Evolutionary conservation across 2,329 filamentous ascomycete genomes (phyloP).

Genomic region (Fusarium avenaceum): DNA sequence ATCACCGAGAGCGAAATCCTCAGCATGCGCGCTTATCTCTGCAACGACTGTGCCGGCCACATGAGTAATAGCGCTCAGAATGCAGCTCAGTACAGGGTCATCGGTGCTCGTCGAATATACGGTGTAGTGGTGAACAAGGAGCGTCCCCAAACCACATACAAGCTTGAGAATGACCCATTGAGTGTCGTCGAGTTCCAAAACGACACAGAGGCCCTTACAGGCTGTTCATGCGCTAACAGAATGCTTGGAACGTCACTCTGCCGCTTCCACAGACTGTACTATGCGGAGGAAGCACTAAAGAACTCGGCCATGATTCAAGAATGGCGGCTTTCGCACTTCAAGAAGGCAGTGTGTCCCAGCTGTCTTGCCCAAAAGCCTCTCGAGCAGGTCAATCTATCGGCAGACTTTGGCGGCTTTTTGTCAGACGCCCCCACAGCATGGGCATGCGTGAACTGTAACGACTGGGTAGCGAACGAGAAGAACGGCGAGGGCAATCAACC

Average conservation of each 20-base stretch:
- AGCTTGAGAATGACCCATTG: not conserved
- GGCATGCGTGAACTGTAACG: slow-evolving; percentile 54
- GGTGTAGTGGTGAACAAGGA: slow-evolving; percentile 32
- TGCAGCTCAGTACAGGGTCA: slow-evolving; percentile 16
- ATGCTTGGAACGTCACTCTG: slow-evolving; percentile 53
- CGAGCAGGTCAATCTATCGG: slow-evolving; percentile 31
- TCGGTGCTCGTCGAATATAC: slow-evolving; percentile 47
- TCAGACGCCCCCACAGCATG: slow-evolving; percentile 43
- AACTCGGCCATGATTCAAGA: slow-evolving; percentile 45
- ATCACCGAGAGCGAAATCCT: slow-evolving; percentile 46
- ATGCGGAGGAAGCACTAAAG: slow-evolving; percentile 44
- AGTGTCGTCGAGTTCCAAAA: slow-evolving; percentile 21
- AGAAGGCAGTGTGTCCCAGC: slow-evolving; percentile 49
- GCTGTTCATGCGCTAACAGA: slow-evolving; percentile 56
- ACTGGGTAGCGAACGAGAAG: slow-evolving; percentile 50
- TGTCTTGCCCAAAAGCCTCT: slow-evolving; percentile 46
- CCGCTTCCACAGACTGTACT: slow-evolving; percentile 52
- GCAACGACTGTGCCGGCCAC: slow-evolving; percentile 47
- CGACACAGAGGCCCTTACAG: slow-evolving; percentile 49
- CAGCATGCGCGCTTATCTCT: slow-evolving; percentile 56
- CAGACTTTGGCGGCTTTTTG: slow-evolving; percentile 33
- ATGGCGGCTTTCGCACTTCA: slow-evolving; percentile 48
- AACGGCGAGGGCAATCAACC: slow-evolving; percentile 34
- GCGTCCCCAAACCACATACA: slow-evolving; percentile 9
- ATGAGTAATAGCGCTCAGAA: slow-evolving; percentile 12